phyloP scores from a whole-genome alignment of 345 rosid genomes.

The Eucalyptus sideroxylon region DNA sequence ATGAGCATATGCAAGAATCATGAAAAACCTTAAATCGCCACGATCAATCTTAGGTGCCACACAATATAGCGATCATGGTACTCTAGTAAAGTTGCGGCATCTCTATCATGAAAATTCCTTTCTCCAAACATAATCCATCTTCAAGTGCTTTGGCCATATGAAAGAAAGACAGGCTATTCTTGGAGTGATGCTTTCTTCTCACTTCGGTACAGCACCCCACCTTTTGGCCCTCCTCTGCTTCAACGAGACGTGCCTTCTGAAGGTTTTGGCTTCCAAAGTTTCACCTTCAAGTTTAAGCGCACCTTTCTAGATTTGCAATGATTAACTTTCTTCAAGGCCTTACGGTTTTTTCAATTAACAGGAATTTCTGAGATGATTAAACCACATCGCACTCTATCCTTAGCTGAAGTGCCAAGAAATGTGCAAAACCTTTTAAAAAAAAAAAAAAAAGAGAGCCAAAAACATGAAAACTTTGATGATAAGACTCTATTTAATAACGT shows the following conservation, averaged over 20 bases:
- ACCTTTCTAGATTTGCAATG: background rate
- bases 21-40: background rate
- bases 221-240: background rate
- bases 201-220: background rate
- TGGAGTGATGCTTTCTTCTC: background rate
- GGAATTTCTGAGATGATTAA: background rate
- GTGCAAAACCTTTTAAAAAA: background rate
- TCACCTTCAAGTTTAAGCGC: background rate
- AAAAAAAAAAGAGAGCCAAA: too few species aligned
- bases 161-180: background rate
- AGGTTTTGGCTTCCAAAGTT: background rate
- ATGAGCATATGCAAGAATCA: background rate
- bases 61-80: background rate
- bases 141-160: background rate
- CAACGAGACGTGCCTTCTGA: background rate
- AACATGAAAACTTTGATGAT: background rate
- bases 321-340: background rate
- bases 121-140: conserved; percentile 14
- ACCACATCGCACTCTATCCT: background rate
- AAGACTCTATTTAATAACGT: background rate
- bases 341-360: background rate
- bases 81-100: background rate
- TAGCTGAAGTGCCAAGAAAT: background rate
- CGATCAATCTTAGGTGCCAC: rapidly evolving
- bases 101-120: conserved; percentile 2